Percentiles rank a stretch among this genome's conserved stretches.
Conservation (phyloP, 1,284 basidiomycete species). For the Leccinum fallax region DNA sequence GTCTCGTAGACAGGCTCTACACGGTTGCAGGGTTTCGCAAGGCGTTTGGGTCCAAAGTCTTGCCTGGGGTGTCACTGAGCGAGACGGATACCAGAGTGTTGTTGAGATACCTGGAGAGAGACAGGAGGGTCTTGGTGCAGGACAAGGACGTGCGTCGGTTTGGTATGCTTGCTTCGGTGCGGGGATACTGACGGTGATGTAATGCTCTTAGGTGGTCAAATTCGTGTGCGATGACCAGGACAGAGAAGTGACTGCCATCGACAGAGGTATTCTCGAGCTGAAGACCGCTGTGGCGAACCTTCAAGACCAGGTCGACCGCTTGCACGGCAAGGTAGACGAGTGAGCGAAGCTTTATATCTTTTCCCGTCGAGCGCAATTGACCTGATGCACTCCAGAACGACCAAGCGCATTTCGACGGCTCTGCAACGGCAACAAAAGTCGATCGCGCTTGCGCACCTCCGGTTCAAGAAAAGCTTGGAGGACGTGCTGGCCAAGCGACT, state of each 20-base stretch:
- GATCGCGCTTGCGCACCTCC: conserved; percentile 74
- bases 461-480: conserved; percentile 80
- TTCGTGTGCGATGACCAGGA: conserved; percentile 53
- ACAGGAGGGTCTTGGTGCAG: conserved; percentile 62
- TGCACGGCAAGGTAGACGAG: conserved; percentile 72
- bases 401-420: conserved; percentile 63
- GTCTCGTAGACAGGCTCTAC: conserved; percentile 67
- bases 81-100: conserved; percentile 71
- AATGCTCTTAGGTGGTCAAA: conserved; percentile 65
- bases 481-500: conserved; percentile 78
- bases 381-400: conserved; percentile 50
- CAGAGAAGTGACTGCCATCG: conserved; percentile 65
- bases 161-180: background rate
- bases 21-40: conserved; percentile 61
- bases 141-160: conserved; percentile 60
- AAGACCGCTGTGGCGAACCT: conserved; percentile 67
- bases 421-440: conserved; percentile 72
- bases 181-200: conserved; percentile 3
- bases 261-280: conserved; percentile 75
- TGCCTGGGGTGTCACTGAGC: conserved; percentile 48
- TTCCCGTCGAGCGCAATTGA: background rate
- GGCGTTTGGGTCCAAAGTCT: conserved; percentile 54
- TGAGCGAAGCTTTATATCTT: conserved; percentile 35
- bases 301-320: conserved; percentile 63
- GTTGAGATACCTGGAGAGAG: conserved; percentile 78